Evolutionary conservation across 257 asterid species (phyloP), one percentile per base, ranked within the genome.

Genomic region (Rehmannia glutinosa): DNA sequence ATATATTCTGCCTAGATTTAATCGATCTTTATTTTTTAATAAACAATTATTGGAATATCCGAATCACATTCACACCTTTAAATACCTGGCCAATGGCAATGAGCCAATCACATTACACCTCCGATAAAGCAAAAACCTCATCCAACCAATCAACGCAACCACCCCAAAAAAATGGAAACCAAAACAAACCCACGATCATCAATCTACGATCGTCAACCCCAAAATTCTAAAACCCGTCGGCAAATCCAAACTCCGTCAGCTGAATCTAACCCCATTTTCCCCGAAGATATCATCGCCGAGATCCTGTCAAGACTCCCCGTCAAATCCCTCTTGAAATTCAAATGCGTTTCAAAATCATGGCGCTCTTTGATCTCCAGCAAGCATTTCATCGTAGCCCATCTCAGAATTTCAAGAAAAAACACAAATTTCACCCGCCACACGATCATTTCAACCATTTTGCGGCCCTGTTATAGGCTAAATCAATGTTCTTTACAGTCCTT

Each of bases 281-380:
- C 78, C 1, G 49, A 42, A 35, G 82, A 80, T 21, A 62, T 80
- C 68, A 51, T 77, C 62, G 69, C 38, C 54, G 85, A 77, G 6
- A 80, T 80, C 64, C 66, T 77, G 6, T 57, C 74, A 13, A 42
- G 80, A 23, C 75, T 73, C 27, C 85, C 85, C 16, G 74, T 77
- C 58, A 70, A 57, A 51, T 70, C 78, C 53, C 86, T 77, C 23
- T 38, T 68, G 38, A 69, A 33, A 51, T 81, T 81, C 77, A 78
- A 68, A 59, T 68, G 65, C 70, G 86, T 81, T 45, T 77, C 79
- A 0, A 75, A 75, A 54, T 77, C 77, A 67, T 77, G 86, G 86
- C 17, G 56, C 12, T 52, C 73, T 21, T 32, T 74, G 51, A 74
- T 81, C 46, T 68, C 83, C 64, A 11, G 64, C 70, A 35, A 46